Evolutionary conservation across 2,329 filamentous ascomycete genomes (phyloP).

Genomic region (Lomentospora prolificans): DNA sequence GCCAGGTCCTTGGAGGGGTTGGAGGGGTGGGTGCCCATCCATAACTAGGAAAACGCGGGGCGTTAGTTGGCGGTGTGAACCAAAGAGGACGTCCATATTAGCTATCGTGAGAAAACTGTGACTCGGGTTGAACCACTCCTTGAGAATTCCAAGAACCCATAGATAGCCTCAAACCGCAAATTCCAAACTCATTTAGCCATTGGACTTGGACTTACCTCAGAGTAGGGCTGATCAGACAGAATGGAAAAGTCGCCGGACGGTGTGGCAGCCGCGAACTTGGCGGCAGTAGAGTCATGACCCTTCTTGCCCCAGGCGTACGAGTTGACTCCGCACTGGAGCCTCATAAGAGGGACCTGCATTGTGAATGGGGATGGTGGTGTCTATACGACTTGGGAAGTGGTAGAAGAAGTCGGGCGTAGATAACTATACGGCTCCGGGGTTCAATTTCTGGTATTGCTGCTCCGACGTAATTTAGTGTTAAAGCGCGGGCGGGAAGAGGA

Average conservation of each 20-base stretch:
- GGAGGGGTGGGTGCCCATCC: conserved; percentile 98
- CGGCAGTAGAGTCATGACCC: conserved; percentile 77
- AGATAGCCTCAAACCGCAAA: neutral
- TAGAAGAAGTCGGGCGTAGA: neutral
- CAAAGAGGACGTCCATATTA: conserved; percentile 12
- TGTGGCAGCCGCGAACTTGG: conserved; percentile 80
- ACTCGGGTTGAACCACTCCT: neutral
- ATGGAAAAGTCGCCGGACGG: conserved; percentile 65
- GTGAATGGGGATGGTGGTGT: conserved; percentile 9
- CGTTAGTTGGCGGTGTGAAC: conserved; percentile 10
- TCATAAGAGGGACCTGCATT: conserved; percentile 73
- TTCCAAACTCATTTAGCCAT: neutral
- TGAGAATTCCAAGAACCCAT: neutral
- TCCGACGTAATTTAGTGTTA: neutral
- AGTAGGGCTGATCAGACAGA: conserved; percentile 82
- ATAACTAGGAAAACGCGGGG: conserved; percentile 51
- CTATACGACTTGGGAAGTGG: too few species aligned
- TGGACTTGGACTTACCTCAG: conserved; percentile 53
- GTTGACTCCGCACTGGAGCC: conserved; percentile 86
- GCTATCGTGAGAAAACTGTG: neutral
- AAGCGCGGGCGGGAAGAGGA: too few species aligned
- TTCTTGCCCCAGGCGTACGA: conserved; percentile 99
- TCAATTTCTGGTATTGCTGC: neutral
- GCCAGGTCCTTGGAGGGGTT: conserved; percentile 84
- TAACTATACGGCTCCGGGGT: neutral